Percentiles rank a stretch among this genome's conserved stretches.
These are phyloP conservation scores for Clathrospora elynae DNA, from an alignment of 2,329 filamentous ascomycete genomes.

Conservation along the genomic window DNA sequence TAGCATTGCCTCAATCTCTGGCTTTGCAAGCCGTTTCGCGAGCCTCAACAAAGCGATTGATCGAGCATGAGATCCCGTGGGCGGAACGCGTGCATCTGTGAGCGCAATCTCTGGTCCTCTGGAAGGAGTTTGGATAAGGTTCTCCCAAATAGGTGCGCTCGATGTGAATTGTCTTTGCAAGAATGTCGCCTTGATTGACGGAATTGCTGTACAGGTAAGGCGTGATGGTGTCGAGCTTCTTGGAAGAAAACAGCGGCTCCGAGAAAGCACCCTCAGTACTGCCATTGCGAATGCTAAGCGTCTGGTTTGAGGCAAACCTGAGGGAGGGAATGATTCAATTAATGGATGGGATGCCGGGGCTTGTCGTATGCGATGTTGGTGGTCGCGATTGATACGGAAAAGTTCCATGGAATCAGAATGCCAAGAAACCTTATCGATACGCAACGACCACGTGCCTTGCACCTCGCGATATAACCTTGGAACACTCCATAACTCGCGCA, in stretches of 20 bases:
- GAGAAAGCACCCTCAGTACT: constrained; percentile 15
- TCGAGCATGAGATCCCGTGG: constrained; percentile 3
- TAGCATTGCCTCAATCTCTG: constrained; percentile 22
- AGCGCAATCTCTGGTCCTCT: constrained; percentile 11
- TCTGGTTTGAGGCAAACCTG: not conserved
- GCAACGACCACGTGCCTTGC: not conserved
- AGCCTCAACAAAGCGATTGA: constrained; percentile 20
- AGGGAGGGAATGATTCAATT: not conserved
- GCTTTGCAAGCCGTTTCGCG: constrained; percentile 10
- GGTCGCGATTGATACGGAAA: constrained; percentile 1
- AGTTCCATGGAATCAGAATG: not conserved
- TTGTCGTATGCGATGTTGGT: too few relatives aligned
- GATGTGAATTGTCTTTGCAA: constrained; percentile 21
- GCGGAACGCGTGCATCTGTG: constrained; percentile 3
- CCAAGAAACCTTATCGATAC: constrained; percentile 4
- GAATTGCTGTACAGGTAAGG: constrained; percentile 16
- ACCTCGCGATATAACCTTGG: too few relatives aligned
- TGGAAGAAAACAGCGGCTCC: constrained; percentile 16
- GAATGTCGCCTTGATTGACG: constrained; percentile 12
- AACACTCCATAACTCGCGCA: too few relatives aligned
- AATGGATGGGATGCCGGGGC: not conserved
- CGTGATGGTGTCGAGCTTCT: constrained; percentile 18
- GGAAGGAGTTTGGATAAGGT: constrained; percentile 10
- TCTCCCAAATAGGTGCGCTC: constrained; percentile 8
- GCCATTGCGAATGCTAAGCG: constrained; percentile 17